Evolutionary conservation across 768 basidiomycete genomes (phyloP).

Genomic region (Nidula microcarpa): DNA sequence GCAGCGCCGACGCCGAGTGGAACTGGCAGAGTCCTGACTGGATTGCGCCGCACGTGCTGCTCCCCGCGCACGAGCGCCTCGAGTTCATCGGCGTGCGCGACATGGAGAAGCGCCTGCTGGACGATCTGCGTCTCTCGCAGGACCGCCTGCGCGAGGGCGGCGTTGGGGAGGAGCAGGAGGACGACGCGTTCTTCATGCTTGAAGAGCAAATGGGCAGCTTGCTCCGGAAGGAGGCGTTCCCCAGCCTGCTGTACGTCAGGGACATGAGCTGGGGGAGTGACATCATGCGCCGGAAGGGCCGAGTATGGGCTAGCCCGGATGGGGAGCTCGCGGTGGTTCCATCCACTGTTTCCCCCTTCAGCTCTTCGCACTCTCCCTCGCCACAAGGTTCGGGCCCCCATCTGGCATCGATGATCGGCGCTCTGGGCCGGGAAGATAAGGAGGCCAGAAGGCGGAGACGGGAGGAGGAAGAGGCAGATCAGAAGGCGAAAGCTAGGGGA

Average conservation of each 20-base stretch:
- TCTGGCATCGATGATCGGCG: too few species aligned
- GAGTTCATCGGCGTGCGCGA: constrained; percentile 71
- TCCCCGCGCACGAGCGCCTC: constrained; percentile 59
- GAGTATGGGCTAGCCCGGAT: constrained; percentile 6
- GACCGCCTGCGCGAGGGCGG: constrained; percentile 3
- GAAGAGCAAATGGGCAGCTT: constrained; percentile 63
- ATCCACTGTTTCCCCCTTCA: neutral
- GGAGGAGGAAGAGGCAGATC: constrained; percentile 7
- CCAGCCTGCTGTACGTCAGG: constrained; percentile 53
- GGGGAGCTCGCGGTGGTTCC: neutral
- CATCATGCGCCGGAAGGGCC: constrained; percentile 38
- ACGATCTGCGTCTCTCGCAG: constrained; percentile 24
- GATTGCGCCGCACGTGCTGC: constrained; percentile 74
- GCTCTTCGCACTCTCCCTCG: constrained; percentile 4
- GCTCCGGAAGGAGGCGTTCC: constrained; percentile 57
- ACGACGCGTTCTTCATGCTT: constrained; percentile 50
- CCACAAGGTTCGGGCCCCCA: constrained; percentile 1
- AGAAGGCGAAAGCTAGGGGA: constrained; percentile 7
- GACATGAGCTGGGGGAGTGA: constrained; percentile 65
- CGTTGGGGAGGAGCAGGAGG: constrained; percentile 31
- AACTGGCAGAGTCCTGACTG: constrained; percentile 78
- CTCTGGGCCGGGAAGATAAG: neutral
- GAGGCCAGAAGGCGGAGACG: constrained; percentile 5
- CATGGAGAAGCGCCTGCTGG: constrained; percentile 58
- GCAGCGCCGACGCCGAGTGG: constrained; percentile 77